phyloP scores from a whole-genome alignment of 2,329 filamentous ascomycete species.

The Spiromastix sp. region DNA sequence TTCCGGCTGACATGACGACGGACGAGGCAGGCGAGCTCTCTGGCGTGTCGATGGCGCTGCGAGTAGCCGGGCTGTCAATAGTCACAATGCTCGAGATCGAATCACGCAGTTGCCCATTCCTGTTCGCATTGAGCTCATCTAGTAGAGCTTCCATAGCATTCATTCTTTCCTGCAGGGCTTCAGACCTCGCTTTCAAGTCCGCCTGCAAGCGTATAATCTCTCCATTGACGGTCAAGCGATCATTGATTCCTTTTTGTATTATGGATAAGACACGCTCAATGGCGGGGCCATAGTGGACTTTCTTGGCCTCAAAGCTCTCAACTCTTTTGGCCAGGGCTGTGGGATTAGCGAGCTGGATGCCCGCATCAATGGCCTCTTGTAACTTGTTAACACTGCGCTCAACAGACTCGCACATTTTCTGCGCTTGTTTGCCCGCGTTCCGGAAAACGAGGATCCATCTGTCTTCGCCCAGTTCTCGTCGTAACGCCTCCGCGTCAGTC shows the following conservation, averaged over 20 bases:
- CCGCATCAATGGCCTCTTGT: constrained; percentile 65
- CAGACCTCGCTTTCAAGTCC: constrained; percentile 77
- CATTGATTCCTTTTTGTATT: constrained; percentile 90
- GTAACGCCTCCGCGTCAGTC: constrained; percentile 76
- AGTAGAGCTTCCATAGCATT: constrained; percentile 63
- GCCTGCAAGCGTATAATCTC: constrained; percentile 80
- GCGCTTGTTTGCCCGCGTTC: constrained; percentile 79
- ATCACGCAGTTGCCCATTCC: constrained; percentile 70
- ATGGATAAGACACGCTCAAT: constrained; percentile 86
- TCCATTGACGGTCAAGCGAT: constrained; percentile 91
- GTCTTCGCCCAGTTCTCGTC: constrained; percentile 87
- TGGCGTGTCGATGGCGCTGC: constrained; percentile 60
- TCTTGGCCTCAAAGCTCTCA: constrained; percentile 91
- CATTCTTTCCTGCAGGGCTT: constrained; percentile 65
- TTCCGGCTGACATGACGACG: constrained; percentile 45
- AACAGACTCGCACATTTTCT: constrained; percentile 95
- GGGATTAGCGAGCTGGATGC: constrained; percentile 62
- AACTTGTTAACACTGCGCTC: constrained; percentile 78
- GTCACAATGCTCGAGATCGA: constrained; percentile 89
- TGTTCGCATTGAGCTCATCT: constrained; percentile 55
- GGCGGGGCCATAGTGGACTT: constrained; percentile 83
- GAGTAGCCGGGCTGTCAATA: constrained; percentile 62
- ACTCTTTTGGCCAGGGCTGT: constrained; percentile 67
- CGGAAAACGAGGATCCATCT: constrained; percentile 94
- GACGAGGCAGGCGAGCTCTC: constrained; percentile 62